Conservation (phyloP, 768 basidiomycete species). For the Lactarius sanguifluus region DNA sequence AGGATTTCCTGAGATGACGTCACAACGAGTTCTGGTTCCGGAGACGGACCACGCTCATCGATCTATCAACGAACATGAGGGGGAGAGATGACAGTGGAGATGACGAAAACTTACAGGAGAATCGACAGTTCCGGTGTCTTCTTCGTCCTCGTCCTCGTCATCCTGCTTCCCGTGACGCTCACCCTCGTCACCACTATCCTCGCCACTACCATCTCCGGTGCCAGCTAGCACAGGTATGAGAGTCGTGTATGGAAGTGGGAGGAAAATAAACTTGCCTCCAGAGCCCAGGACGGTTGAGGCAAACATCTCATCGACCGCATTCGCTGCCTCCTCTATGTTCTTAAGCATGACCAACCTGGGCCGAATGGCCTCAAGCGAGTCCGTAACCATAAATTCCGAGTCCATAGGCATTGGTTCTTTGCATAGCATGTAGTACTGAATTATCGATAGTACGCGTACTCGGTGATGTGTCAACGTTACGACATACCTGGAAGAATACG, state of each 20-base stretch:
- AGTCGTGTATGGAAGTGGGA: constrained; percentile 25
- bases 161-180: constrained; percentile 50
- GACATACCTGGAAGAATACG: constrained; percentile 83
- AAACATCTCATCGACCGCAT: constrained; percentile 89
- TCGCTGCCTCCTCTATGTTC: constrained; percentile 81
- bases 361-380: constrained; percentile 91
- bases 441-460: constrained; percentile 6
- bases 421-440: constrained; percentile 81
- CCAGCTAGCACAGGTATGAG: constrained; percentile 33
- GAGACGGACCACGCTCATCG: constrained; percentile 74
- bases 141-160: constrained; percentile 69
- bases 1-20: constrained; percentile 69
- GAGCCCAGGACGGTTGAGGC: constrained; percentile 60
- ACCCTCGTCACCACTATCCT: constrained; percentile 48
- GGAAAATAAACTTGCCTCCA: constrained; percentile 44
- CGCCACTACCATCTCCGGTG: constrained; percentile 56
- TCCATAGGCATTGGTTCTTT: constrained; percentile 95
- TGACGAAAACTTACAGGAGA: constrained; percentile 49
- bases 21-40: constrained; percentile 70
- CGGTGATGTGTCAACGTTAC: not conserved
- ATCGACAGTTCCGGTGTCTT: constrained; percentile 44
- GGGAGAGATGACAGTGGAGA: not conserved
- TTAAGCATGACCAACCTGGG: constrained; percentile 73
- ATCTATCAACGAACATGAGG: constrained; percentile 39
- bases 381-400: constrained; percentile 94